Evolutionary conservation across 2,329 filamentous ascomycete genomes (phyloP).

Genomic region (Fusarium sp.): DNA sequence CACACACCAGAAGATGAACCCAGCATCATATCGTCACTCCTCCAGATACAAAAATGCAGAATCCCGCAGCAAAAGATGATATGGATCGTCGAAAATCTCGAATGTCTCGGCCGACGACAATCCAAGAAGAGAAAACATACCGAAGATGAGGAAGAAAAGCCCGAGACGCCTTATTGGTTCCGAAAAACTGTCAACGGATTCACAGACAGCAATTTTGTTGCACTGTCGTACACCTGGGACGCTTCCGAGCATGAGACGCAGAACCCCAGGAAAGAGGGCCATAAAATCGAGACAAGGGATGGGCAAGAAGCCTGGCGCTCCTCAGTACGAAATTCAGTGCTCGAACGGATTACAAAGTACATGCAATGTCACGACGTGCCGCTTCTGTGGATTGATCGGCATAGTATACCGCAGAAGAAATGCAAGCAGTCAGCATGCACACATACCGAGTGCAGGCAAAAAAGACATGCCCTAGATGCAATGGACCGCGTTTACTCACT

Average conservation of each 20-base stretch:
- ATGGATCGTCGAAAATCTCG: constrained; percentile 37
- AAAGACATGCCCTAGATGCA: constrained; percentile 44
- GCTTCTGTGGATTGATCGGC: constrained; percentile 48
- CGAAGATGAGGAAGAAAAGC: not conserved
- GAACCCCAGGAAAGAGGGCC: not conserved
- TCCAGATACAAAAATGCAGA: constrained; percentile 21
- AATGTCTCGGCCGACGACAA: constrained; percentile 22
- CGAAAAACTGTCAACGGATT: constrained; percentile 21
- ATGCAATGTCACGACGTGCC: constrained; percentile 37
- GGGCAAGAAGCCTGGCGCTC: constrained; percentile 14
- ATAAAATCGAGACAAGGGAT: constrained; percentile 22
- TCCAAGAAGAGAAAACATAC: constrained; percentile 16
- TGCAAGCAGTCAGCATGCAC: constrained; percentile 29
- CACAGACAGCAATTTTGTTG: constrained; percentile 12
- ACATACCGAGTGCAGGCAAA: constrained; percentile 39
- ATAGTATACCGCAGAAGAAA: constrained; percentile 44
- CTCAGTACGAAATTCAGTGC: constrained; percentile 41
- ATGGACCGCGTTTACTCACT: constrained; percentile 51
- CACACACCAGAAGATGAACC: fast-evolving
- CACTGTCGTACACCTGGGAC: constrained; percentile 35
- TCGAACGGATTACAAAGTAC: constrained; percentile 41
- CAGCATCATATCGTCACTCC: not conserved
- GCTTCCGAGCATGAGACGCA: constrained; percentile 23
- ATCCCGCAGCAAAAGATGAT: constrained; percentile 36
- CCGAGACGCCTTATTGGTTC: constrained; percentile 17